Evolutionary conservation across 2,329 filamentous ascomycete species (phyloP).

Genomic region (Passalora sequoiae): DNA sequence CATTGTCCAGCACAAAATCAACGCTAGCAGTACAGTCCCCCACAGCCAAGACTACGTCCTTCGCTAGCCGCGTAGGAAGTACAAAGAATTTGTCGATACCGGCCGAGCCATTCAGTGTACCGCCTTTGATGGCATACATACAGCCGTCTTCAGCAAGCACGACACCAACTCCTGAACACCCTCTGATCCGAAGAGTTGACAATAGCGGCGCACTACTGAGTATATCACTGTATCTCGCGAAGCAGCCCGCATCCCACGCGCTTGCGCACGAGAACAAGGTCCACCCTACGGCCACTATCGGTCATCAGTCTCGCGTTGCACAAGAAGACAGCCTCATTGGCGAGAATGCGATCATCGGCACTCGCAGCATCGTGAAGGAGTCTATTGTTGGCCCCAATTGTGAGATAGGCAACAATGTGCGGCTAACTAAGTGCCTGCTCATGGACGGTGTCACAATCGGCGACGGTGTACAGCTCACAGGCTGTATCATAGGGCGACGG

Average conservation of each 20-base stretch:
- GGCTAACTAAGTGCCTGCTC: constrained; percentile 77
- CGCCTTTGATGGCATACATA: constrained; percentile 75
- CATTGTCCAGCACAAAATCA: constrained; percentile 49
- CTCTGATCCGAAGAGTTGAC: constrained; percentile 81
- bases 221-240: constrained; percentile 80
- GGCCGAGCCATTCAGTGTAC: constrained; percentile 47
- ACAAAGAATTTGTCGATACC: constrained; percentile 11
- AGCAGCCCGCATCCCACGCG: constrained; percentile 57
- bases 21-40: constrained; percentile 27
- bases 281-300: constrained; percentile 75
- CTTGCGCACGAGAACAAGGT: constrained; percentile 76
- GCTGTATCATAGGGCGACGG: constrained; percentile 77
- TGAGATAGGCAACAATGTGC: constrained; percentile 78
- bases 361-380: constrained; percentile 89
- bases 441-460: constrained; percentile 90
- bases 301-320: constrained; percentile 74
- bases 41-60: constrained; percentile 34
- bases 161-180: constrained; percentile 45
- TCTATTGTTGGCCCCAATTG: constrained; percentile 82
- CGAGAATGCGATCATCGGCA: constrained; percentile 83
- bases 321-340: constrained; percentile 76
- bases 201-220: constrained; percentile 75
- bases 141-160: constrained; percentile 48
- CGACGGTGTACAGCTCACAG: constrained; percentile 76
- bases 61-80: constrained; percentile 34